A percentile compares a stretch with the other conserved stretches of the same genome.
Conservation (phyloP, 495 filamentous ascomycete species). For the Cercophora samala region DNA sequence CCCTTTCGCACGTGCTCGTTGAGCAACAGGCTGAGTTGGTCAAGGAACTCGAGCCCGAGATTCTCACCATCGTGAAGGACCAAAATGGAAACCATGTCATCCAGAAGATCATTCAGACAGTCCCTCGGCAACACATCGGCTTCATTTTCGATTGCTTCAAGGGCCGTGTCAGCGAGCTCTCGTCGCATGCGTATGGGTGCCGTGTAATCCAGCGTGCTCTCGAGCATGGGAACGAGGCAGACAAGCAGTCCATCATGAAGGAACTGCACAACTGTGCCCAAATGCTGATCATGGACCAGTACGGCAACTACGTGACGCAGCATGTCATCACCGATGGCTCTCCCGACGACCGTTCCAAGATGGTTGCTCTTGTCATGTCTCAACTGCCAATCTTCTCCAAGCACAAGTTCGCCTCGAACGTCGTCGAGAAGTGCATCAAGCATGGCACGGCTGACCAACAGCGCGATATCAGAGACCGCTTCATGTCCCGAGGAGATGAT, state of each 20-base stretch:
- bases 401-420: conserved; percentile 97
- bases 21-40: conserved; percentile 87
- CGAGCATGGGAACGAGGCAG: conserved; percentile 73
- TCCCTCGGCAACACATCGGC: conserved; percentile 75
- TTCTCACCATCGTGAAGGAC: conserved; percentile 78
- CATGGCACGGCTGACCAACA: conserved; percentile 68
- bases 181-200: conserved; percentile 83
- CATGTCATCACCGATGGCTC: conserved; percentile 85
- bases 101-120: conserved; percentile 88
- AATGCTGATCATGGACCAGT: conserved; percentile 80
- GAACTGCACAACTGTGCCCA: conserved; percentile 74
- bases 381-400: conserved; percentile 75
- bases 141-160: conserved; percentile 86
- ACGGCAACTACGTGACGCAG: conserved; percentile 95
- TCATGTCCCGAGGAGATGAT: conserved; percentile 59
- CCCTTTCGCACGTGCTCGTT: conserved; percentile 83
- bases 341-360: conserved; percentile 66
- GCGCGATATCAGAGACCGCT: conserved; percentile 62
- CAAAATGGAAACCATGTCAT: conserved; percentile 97
- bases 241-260: conserved; percentile 65
- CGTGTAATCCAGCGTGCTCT: conserved; percentile 91
- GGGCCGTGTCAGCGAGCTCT: conserved; percentile 72
- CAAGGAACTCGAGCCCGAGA: conserved; percentile 74
- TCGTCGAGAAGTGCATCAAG: conserved; percentile 91
- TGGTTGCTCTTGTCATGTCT: conserved; percentile 69